Evolutionary conservation across 2,329 filamentous ascomycete species (phyloP), one percentile per base, ranked within the genome.

Genomic region (Zymoseptoria passerinii): DNA sequence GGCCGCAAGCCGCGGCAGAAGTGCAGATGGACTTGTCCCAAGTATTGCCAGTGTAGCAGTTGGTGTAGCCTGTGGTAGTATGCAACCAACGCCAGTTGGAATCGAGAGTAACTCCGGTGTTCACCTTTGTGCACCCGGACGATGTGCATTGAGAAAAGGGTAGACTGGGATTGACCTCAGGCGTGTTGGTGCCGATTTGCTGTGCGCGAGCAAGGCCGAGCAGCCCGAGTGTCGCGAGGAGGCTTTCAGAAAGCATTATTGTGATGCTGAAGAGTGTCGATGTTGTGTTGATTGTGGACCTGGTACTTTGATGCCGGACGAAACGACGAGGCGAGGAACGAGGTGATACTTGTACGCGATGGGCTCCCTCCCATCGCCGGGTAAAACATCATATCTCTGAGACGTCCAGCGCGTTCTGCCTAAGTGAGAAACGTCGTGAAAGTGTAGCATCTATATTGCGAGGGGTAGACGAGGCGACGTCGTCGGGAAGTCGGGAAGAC

Each of bases 41-140:
- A 40, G 68, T 63, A 68, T 78, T 78, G 58, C 73, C 76, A 18
- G 68, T 74, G 70, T 77, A 80, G 73, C 77, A 79, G 71, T 79
- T 79, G 63, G 74, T 77, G 63, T 74, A 77, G 49, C 75, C 76
- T 55, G 63, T 67, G 54, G 67, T 73, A 44, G 72, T 70, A 69
- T 80, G 78, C 20, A 76, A 60, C 78, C 78, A 80, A 61, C 78
- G 75, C 78, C 78, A 80, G 71, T 80, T 80, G 59, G 75, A 68
- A 63, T 78, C 76, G 35, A 78, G 67, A n/a, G 72, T 71, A 60
- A 78, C 57, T 8, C 53, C 63, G 40, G 68, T 72, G 28, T 64
- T 54, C 63, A 74, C 71, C 48, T 65, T 67, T 8, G 71, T 72
- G 62, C 75, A 77, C 16, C 73, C 74, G 16, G 66, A 73, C 19